Percentiles rank a stretch among this genome's conserved stretches.
Conservation (phyloP, 352 stramenopile species). For the Pilasporangium apinafurcum region DNA sequence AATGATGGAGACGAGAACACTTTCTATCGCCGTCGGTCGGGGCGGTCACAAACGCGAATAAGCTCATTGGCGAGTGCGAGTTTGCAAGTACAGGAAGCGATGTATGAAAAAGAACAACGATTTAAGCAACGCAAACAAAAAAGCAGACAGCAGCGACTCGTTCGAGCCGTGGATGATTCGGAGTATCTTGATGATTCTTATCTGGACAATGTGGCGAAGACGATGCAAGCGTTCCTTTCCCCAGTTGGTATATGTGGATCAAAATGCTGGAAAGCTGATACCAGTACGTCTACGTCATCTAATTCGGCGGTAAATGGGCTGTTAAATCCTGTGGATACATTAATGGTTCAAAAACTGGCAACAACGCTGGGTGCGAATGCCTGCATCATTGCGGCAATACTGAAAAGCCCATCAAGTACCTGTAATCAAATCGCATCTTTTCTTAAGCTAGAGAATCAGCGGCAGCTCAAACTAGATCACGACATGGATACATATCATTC, state of each 20-base stretch:
- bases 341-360: constrained; percentile 46
- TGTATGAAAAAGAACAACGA: constrained; percentile 39
- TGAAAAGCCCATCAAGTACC: constrained; percentile 23
- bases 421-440: constrained; percentile 26
- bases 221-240: constrained; percentile 12
- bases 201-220: constrained; percentile 16
- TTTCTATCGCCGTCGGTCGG: constrained; percentile 39
- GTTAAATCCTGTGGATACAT: constrained; percentile 22
- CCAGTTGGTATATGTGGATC: constrained; percentile 18
- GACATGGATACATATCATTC: background rate
- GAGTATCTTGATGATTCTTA: constrained; percentile 75
- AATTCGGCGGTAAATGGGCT: background rate
- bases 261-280: constrained; percentile 28
- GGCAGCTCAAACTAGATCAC: background rate
- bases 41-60: constrained; percentile 54
- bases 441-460: constrained; percentile 6
- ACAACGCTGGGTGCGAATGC: constrained; percentile 29
- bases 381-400: constrained; percentile 32
- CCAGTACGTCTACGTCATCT: background rate
- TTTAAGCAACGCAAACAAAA: constrained; percentile 24
- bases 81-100: constrained; percentile 51
- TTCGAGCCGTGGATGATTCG: constrained; percentile 37
- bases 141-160: constrained; percentile 29
- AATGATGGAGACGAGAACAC: constrained; percentile 10
- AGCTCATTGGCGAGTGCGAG: constrained; percentile 53